Conservation (phyloP, 345 rosid species). For the Heritiera littoralis region DNA sequence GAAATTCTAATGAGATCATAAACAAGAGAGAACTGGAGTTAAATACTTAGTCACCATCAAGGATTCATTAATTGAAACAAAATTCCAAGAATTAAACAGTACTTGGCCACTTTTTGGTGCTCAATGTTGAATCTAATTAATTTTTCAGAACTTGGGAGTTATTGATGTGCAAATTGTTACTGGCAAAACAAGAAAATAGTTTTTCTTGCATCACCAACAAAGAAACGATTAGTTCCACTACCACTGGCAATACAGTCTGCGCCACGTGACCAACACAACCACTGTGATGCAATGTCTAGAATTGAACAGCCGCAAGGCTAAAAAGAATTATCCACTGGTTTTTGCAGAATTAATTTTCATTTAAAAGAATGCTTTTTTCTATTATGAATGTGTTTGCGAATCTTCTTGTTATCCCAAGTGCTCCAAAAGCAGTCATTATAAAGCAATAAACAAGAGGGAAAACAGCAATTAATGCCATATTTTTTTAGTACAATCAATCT, state of each 20-base stretch:
- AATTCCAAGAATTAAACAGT: neutral
- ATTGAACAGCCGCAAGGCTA: neutral
- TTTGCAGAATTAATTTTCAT: too few relatives aligned
- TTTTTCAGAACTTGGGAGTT: too few relatives aligned
- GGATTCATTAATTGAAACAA: neutral
- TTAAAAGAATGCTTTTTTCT: neutral
- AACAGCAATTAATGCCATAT: neutral
- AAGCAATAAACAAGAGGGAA: neutral
- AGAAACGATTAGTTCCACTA: neutral
- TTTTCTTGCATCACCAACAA: neutral
- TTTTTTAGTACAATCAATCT: too few relatives aligned
- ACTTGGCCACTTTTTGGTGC: neutral
- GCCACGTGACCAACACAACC: neutral
- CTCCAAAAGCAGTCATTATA: neutral
- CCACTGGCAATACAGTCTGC: neutral
- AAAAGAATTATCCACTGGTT: too few relatives aligned
- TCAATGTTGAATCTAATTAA: too few relatives aligned
- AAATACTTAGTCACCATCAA: too few relatives aligned
- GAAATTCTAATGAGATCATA: neutral
- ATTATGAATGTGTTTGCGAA: neutral
- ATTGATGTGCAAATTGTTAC: neutral
- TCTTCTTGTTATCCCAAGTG: neutral
- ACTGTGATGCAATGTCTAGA: neutral
- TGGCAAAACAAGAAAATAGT: neutral
- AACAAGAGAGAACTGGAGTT: too few relatives aligned